These are phyloP conservation scores for Botrytis aclada DNA, from an alignment of 2,329 filamentous ascomycete species.

Conservation along the genomic window DNA sequence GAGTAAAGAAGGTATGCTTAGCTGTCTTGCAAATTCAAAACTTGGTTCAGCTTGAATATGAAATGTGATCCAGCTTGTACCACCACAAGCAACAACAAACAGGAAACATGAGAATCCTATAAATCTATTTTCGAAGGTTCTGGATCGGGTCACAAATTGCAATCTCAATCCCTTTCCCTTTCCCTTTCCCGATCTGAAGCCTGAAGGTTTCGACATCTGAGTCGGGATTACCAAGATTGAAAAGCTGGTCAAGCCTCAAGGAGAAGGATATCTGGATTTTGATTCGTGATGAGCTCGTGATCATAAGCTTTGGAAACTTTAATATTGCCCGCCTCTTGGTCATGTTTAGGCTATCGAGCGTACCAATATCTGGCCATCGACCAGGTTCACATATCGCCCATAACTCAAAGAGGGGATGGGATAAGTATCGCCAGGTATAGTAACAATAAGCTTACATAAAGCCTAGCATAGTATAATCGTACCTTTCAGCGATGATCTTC, in stretches of 20 bases:
- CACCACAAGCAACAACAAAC: neutral
- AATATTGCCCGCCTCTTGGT: constrained; percentile 1
- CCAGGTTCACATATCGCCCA: constrained; percentile 1
- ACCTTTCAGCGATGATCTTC: constrained; percentile 1
- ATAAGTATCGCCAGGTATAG: neutral
- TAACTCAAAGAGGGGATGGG: constrained; percentile 4
- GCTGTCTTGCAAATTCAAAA: neutral
- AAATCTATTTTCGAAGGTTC: neutral
- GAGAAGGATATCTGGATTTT: neutral
- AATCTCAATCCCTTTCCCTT: neutral
- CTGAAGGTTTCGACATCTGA: neutral
- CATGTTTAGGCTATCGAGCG: neutral
- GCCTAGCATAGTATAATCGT: neutral
- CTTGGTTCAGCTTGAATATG: constrained; percentile 6
- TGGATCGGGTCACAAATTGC: neutral
- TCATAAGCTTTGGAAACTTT: neutral
- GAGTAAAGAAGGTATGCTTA: neutral
- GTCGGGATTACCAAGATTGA: neutral
- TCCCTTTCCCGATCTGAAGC: neutral
- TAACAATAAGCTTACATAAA: constrained; percentile 14
- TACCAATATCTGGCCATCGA: neutral
- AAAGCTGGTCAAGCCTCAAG: neutral
- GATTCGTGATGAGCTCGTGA: constrained; percentile 2
- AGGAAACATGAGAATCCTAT: neutral
- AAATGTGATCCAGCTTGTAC: neutral